Evolutionary conservation across 768 basidiomycete species (phyloP).

Genomic region (Pleurotus salmoneostramineus): DNA sequence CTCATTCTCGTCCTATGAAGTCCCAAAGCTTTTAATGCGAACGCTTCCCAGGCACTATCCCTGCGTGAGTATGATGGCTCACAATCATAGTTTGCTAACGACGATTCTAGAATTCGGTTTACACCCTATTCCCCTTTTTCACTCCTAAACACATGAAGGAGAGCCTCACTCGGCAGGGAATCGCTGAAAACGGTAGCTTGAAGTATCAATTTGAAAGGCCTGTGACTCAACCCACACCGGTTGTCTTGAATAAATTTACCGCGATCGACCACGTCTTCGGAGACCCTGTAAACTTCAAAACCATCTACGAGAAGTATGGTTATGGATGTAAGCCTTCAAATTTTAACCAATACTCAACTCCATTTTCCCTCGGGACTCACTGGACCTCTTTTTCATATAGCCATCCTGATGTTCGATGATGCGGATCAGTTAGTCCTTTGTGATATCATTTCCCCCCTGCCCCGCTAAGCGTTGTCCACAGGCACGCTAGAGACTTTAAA

Average conservation of each 20-base stretch:
- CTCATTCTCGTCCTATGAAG: conserved; percentile 12
- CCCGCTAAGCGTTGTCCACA: conserved; percentile 8
- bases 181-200: too few relatives aligned
- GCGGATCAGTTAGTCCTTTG: conserved; percentile 20
- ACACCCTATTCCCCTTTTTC: conserved; percentile 60
- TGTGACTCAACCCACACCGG: conserved; percentile 13
- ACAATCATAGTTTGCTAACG: neutral
- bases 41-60: conserved; percentile 38
- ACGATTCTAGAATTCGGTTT: conserved; percentile 29
- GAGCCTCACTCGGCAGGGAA: conserved; percentile 32
- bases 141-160: conserved; percentile 35
- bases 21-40: conserved; percentile 41
- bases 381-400: neutral
- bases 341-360: neutral
- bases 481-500: conserved; percentile 28
- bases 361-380: too few relatives aligned
- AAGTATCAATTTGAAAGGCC: conserved; percentile 41
- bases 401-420: conserved; percentile 35
- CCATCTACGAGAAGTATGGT: conserved; percentile 31
- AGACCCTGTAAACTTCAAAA: conserved; percentile 31
- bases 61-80: conserved; percentile 18
- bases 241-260: conserved; percentile 27
- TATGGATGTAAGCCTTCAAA: conserved; percentile 23
- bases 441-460: too few relatives aligned
- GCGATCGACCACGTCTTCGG: conserved; percentile 29